Conservation (phyloP, 2,329 filamentous ascomycete genomes). For the Knufia petricola region DNA sequence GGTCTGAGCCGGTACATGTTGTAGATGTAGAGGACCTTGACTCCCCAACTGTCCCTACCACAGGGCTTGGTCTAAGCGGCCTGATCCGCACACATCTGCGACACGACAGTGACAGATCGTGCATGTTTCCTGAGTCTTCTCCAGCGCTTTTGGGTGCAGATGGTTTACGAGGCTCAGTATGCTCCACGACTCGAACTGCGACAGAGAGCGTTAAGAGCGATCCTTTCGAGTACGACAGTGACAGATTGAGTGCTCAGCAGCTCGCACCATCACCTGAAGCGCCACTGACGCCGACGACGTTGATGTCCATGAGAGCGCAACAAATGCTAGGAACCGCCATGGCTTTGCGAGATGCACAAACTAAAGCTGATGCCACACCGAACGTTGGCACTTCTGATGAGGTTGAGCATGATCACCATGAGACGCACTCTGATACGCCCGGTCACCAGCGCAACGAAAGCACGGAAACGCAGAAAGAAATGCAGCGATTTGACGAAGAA, state of each 20-base stretch:
- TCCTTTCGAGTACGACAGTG: slow-evolving; percentile 46
- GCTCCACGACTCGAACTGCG: slow-evolving; percentile 29
- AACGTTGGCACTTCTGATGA: slow-evolving; percentile 6
- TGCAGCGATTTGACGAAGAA: slow-evolving; percentile 40
- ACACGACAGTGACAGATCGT: slow-evolving; percentile 70
- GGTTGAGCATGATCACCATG: slow-evolving; percentile 4
- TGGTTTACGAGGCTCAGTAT: slow-evolving; percentile 25
- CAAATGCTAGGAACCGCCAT: slow-evolving; percentile 27
- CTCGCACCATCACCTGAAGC: slow-evolving; percentile 2
- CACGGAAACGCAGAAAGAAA: slow-evolving; percentile 40
- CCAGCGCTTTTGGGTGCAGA: slow-evolving; percentile 23
- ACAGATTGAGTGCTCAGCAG: slow-evolving; percentile 17
- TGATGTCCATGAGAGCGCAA: slow-evolving; percentile 29
- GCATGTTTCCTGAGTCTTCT: slow-evolving; percentile 53
- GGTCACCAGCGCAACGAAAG: slow-evolving; percentile 35
- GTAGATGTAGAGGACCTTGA: slow-evolving; percentile 39
- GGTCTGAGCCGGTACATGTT: slow-evolving; percentile 4
- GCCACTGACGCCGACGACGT: slow-evolving; percentile 14
- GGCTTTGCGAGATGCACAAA: slow-evolving; percentile 6
- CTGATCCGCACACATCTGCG: slow-evolving; percentile 79
- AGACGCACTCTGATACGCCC: not conserved
- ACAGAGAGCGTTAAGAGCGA: slow-evolving; percentile 44
- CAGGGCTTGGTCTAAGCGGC: slow-evolving; percentile 58
- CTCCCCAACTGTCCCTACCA: slow-evolving; percentile 63
- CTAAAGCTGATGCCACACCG: slow-evolving; percentile 4